Evolutionary conservation across 2,329 filamentous ascomycete species (phyloP), one percentile per base, ranked within the genome.

Genomic region (Alternaria burnsii): DNA sequence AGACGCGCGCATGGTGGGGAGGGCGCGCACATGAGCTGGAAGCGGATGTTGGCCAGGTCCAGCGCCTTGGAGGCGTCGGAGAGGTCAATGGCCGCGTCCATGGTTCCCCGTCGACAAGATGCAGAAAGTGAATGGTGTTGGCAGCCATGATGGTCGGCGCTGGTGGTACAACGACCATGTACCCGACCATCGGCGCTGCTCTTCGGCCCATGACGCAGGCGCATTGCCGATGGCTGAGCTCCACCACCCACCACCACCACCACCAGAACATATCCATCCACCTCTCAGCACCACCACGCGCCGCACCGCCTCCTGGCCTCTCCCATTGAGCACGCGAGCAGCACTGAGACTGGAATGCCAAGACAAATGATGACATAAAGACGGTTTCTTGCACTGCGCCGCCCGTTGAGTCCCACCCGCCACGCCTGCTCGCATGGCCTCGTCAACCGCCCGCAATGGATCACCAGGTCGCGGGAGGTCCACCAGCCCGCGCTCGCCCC

Each of bases 31-130:
- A 97, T 96, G 64, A 97, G 83, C 80, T 97, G 93, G 80, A 93
- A 97, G 65, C 95, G 92, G 78, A 98, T 99, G 76, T 95, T 93
- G 65, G 88, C 86, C 50, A 99, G 87, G 77, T 98, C 94, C 72
- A 99, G 84, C 16, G 94, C 94, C 82, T 92, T 91, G 68, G 88
- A 88, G 75, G 89, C 87, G 80, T 98, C 91, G 40, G 89, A 92
- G 62, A 97, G 88, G 78, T 97, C 93, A 74, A 98, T 93, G 48
- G 93, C 88, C 18, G 91, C 86, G 78, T 99, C 95, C 95, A 99
- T 99, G 55, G 65, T 80, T 24, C 20, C 30, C 18, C 14, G 24
- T 26, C 24, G 24, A 26, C 30, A n/a, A 22, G 20, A 38, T 48
- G 50, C 36, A 36, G 18, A 16, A 34, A 46, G 26, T 26, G 54